Base-by-base conservation (phyloP, 305 asterid genomes). In the Petunia hybrid region DNA sequence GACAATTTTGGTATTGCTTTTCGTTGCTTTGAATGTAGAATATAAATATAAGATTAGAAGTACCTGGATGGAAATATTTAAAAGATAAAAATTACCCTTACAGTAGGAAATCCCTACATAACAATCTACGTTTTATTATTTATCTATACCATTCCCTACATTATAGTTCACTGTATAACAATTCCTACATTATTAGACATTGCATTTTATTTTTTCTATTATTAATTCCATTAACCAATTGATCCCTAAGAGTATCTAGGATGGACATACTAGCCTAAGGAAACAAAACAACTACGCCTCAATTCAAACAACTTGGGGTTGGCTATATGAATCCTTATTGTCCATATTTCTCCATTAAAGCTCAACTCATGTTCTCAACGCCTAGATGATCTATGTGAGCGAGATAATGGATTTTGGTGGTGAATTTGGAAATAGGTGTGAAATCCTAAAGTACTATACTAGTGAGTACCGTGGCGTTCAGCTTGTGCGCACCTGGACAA, bases 51-150 rank as follows among this genome's bases (percentile, higher is more conserved):
- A 10, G n/a, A 73, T 35, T 73, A 51, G 63, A 41, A 55, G 6
- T 73, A 31, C 46, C 12, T 31, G 78, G 45, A 31, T 35, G 12
- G 36, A 31, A 46, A 22, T 48, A 31, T 71, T 45, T 36, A 6
- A 71, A 71, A 48, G 78, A 73, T 62, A 73, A 73, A 70, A 46
- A 48, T n/a, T 73, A 73, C 53, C 78, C 63, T 12, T 36, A 35
- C 12, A 71, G 45, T 35, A 48, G 22, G 43, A 31, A 35, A 12
- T 48, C 78, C 10, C 78, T 71, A 45, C 62, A 12, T 73, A 55
- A 48, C 63, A 51, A 7, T 73, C 60, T 53, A 43, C 51, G 12
- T 36, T 5, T 73, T 51, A 3, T 31, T 48, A 48, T 71, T 71
- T 67, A 67, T 38, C 2, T 38, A 67, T 67, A 14, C 14, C 39